phyloP scores from a whole-genome alignment of 805 yeast species.

The Pichia exigua region DNA sequence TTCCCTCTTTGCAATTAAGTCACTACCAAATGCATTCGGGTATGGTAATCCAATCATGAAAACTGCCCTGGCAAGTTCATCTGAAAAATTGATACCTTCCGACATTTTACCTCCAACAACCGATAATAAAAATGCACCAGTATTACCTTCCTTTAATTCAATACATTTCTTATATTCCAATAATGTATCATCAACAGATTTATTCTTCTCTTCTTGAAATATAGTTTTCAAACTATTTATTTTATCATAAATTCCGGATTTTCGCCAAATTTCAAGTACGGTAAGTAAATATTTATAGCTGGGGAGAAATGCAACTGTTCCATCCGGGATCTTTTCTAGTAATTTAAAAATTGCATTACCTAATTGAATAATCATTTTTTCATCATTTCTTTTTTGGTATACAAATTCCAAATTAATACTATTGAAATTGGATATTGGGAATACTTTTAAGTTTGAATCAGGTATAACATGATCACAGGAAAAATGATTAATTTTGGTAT shows the following conservation, averaged over 20 bases:
- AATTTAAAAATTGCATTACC: constrained; percentile 44
- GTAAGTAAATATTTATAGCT: constrained; percentile 65
- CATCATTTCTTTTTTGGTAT: constrained; percentile 50
- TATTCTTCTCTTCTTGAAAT: constrained; percentile 47
- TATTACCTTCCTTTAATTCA: constrained; percentile 11
- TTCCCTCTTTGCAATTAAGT: constrained; percentile 60
- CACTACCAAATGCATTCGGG: constrained; percentile 80
- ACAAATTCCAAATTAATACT: constrained; percentile 50
- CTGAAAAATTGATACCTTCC: constrained; percentile 89
- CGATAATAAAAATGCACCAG: constrained; percentile 55
- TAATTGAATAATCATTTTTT: constrained; percentile 37
- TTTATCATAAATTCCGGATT: constrained; percentile 24
- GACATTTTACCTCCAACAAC: constrained; percentile 92
- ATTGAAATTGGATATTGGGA: constrained; percentile 34
- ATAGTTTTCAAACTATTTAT: constrained; percentile 37
- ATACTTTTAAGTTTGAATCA: constrained; percentile 52
- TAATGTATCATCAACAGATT: constrained; percentile 40
- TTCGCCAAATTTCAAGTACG: constrained; percentile 48
- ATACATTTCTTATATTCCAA: constrained; percentile 42
- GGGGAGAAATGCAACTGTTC: constrained; percentile 77
- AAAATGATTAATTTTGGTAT: constrained; percentile 40
- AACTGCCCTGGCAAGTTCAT: constrained; percentile 80
- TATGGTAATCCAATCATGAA: constrained; percentile 84
- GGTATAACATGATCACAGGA: constrained; percentile 86
- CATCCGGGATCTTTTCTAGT: constrained; percentile 48